These are phyloP conservation scores for Inga oerstediana DNA, from an alignment of 306 rosid species.

Conservation along the genomic window DNA sequence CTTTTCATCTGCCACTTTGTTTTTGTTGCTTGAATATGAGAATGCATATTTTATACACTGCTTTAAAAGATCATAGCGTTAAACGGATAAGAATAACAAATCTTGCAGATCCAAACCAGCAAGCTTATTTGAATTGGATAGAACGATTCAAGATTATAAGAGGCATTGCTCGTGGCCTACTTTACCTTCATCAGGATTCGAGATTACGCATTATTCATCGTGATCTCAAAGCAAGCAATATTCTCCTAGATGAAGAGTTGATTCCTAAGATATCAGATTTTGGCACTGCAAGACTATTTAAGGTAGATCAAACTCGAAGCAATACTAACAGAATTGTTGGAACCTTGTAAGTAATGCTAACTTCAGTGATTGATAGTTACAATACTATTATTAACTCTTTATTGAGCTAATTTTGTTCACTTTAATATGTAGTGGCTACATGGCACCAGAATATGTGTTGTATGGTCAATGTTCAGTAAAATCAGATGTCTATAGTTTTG, in stretches of 20 bases:
- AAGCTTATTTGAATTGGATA: conserved; percentile 37
- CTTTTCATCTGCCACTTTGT: neutral
- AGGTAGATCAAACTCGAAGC: conserved; percentile 35
- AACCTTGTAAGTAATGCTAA: conserved; percentile 42
- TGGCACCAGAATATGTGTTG: conserved; percentile 65
- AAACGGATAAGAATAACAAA: neutral
- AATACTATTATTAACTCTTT: neutral
- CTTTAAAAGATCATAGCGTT: neutral
- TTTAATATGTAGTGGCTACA: conserved; percentile 48
- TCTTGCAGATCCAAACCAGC: conserved; percentile 39
- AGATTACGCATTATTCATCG: conserved; percentile 38
- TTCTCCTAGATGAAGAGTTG: conserved; percentile 47
- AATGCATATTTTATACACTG: neutral
- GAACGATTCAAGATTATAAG: conserved; percentile 39
- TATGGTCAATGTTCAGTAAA: conserved; percentile 50
- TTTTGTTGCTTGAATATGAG: neutral
- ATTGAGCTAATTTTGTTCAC: neutral
- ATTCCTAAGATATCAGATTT: conserved; percentile 56
- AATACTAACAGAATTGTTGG: conserved; percentile 45
- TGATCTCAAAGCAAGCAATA: conserved; percentile 50
- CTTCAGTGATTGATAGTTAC: neutral
- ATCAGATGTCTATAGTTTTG: conserved; percentile 59
- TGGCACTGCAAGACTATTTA: conserved; percentile 50
- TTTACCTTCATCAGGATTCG: conserved; percentile 60
- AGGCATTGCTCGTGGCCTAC: conserved; percentile 45